phyloP scores from a whole-genome alignment of 2,329 filamentous ascomycete genomes.

The Phialophora chinensis region DNA sequence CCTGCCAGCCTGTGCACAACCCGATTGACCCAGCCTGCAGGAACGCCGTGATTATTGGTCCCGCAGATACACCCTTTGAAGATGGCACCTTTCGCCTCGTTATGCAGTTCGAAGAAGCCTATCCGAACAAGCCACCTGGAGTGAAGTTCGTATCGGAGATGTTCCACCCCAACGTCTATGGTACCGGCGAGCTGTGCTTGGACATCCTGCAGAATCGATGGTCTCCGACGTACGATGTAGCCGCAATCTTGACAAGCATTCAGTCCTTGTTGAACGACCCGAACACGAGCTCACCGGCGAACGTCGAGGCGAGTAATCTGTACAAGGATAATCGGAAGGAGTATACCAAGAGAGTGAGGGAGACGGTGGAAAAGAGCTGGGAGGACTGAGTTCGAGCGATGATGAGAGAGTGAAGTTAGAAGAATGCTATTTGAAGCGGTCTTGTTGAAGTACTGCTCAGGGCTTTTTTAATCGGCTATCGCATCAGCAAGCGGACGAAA shows the following conservation, averaged over 20 bases:
- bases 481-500: slow-evolving; percentile 5
- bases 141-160: slow-evolving; percentile 99
- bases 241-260: slow-evolving; percentile 94
- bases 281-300: slow-evolving; percentile 97
- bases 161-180: slow-evolving; percentile 99
- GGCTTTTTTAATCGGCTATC: background rate
- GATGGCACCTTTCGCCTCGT: slow-evolving; percentile 97
- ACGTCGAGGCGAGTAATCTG: slow-evolving; percentile 95
- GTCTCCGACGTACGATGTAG: slow-evolving; percentile 98
- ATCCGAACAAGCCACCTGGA: slow-evolving; percentile 95
- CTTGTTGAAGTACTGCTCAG: background rate
- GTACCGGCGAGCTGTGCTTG: slow-evolving; percentile 91
- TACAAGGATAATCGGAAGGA: slow-evolving; percentile 99
- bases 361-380: slow-evolving; percentile 93
- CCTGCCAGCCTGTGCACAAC: background rate
- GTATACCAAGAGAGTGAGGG: slow-evolving; percentile 72
- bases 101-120: slow-evolving; percentile 99
- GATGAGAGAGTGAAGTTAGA: background rate
- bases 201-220: slow-evolving; percentile 98
- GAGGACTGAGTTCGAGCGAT: slow-evolving; percentile 67
- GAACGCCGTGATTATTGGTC: slow-evolving; percentile 98
- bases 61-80: slow-evolving; percentile 95
- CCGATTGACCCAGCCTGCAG: slow-evolving; percentile 53
- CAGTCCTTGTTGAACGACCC: slow-evolving; percentile 97
- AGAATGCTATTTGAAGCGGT: background rate